Evolutionary conservation across 2,329 filamentous ascomycete species (phyloP).

Genomic region (Trichoderma harzianum): DNA sequence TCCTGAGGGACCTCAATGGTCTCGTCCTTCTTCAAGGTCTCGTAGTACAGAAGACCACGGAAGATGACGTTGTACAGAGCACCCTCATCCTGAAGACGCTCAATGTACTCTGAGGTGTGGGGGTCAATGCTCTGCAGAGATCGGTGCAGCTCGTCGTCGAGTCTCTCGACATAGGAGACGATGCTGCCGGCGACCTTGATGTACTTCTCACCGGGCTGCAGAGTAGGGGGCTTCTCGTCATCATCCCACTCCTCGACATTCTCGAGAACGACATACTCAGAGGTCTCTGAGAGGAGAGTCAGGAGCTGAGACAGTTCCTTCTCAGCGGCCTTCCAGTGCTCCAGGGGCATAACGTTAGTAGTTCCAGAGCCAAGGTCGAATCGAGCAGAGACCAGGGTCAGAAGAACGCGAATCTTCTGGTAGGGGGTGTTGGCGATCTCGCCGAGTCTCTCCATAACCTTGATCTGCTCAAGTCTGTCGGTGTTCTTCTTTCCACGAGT

Average conservation of each 20-base stretch:
- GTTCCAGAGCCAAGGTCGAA: constrained; percentile 86
- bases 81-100: constrained; percentile 87
- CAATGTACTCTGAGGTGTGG: constrained; percentile 97
- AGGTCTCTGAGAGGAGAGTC: constrained; percentile 72
- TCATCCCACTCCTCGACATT: constrained; percentile 98
- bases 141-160: constrained; percentile 94
- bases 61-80: constrained; percentile 90
- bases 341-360: constrained; percentile 80
- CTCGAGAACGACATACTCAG: constrained; percentile 82
- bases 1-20: constrained; percentile 77
- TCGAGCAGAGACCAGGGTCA: constrained; percentile 87
- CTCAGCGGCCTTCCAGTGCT: constrained; percentile 95
- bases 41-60: constrained; percentile 82
- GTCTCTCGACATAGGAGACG: constrained; percentile 88
- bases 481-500: constrained; percentile 99
- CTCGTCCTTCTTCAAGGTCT: constrained; percentile 68
- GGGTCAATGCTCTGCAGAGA: constrained; percentile 98
- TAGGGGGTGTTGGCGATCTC: constrained; percentile 90
- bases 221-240: constrained; percentile 83
- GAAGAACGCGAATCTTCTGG: constrained; percentile 86
- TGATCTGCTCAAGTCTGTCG: constrained; percentile 90
- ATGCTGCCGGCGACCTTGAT: constrained; percentile 92
- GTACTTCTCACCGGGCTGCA: constrained; percentile 70
- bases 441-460: constrained; percentile 91
- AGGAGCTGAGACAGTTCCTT: constrained; percentile 79